Percentiles rank a stretch among this genome's conserved stretches.
Conservation (phyloP, 169 alveolate genomes). For the Plasmodium sp. region DNA sequence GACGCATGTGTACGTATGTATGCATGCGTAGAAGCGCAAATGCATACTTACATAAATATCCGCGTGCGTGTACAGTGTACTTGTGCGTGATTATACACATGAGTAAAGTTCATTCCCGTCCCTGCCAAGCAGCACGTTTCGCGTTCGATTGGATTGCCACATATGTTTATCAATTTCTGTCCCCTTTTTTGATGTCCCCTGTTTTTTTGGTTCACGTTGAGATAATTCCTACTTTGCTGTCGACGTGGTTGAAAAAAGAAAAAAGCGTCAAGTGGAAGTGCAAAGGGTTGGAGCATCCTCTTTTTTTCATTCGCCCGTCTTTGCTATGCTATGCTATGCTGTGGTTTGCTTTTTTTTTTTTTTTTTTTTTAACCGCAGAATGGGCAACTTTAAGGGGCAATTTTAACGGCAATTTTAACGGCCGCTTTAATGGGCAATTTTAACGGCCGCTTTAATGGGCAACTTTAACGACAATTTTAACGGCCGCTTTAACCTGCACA, state of each 20-base stretch:
- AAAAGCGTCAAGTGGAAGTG: background rate
- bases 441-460: background rate
- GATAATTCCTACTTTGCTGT: background rate
- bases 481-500: background rate
- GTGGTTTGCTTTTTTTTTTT: background rate
- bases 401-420: no score
- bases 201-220: background rate
- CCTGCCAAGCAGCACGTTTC: background rate
- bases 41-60: background rate
- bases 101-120: background rate
- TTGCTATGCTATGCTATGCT: background rate
- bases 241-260: background rate
- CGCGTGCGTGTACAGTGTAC: background rate
- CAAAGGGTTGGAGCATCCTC: background rate
- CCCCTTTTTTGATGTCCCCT: background rate
- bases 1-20: background rate
- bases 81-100: background rate
- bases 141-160: background rate
- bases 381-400: background rate
- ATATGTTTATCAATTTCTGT: background rate
- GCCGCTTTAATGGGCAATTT: background rate
- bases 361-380: background rate
- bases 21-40: background rate
- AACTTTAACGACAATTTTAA: no score
- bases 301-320: background rate